These are phyloP conservation scores for Monilinia aucupariae DNA, from an alignment of 2,329 filamentous ascomycete genomes.

Conservation along the genomic window DNA sequence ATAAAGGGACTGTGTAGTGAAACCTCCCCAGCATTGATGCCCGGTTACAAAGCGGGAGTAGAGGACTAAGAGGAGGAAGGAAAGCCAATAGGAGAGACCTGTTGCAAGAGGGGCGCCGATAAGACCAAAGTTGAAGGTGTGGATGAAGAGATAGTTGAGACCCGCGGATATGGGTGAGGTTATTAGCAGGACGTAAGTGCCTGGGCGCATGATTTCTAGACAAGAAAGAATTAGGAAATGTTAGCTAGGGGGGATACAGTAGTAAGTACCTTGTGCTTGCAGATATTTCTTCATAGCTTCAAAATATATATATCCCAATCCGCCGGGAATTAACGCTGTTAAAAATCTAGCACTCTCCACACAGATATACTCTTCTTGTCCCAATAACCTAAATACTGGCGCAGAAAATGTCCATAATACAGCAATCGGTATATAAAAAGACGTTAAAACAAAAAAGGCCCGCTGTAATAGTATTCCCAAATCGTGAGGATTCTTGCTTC, in stretches of 20 bases:
- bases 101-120: slow-evolving; percentile 78
- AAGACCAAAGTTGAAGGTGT: slow-evolving; percentile 64
- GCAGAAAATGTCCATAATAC: slow-evolving; percentile 71
- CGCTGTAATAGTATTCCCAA: slow-evolving; percentile 74
- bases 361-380: slow-evolving; percentile 74
- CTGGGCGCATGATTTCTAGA: slow-evolving; percentile 66
- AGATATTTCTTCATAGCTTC: slow-evolving; percentile 82
- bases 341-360: slow-evolving; percentile 68
- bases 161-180: slow-evolving; percentile 76
- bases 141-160: slow-evolving; percentile 75
- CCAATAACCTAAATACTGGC: slow-evolving; percentile 65
- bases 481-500: slow-evolving; percentile 70
- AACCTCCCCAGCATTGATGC: slow-evolving; percentile 74
- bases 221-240: not conserved
- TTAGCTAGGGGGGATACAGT: slow-evolving; percentile 42
- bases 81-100: slow-evolving; percentile 79
- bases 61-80: slow-evolving; percentile 67
- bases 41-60: slow-evolving; percentile 69
- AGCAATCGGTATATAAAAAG: slow-evolving; percentile 68
- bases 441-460: slow-evolving; percentile 63
- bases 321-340: slow-evolving; percentile 69
- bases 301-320: slow-evolving; percentile 82
- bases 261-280: slow-evolving; percentile 67
- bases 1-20: slow-evolving; percentile 56
- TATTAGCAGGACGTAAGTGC: slow-evolving; percentile 75